These are phyloP conservation scores for Lyophyllum shimeji DNA, from an alignment of 768 basidiomycete genomes.

Conservation along the genomic window DNA sequence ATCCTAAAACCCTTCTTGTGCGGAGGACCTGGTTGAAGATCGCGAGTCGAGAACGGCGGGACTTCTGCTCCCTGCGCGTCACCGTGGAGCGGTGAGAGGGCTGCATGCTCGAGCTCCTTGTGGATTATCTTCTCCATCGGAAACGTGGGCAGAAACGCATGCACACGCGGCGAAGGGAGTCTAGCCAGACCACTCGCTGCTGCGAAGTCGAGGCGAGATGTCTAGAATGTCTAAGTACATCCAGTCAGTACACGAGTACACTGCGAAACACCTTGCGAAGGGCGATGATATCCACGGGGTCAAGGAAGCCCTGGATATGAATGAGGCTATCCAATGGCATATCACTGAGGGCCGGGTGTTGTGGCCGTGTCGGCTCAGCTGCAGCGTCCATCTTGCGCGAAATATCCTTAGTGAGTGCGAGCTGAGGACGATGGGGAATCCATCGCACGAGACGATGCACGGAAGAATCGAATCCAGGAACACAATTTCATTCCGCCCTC, in stretches of 20 bases:
- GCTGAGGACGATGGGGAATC: no score
- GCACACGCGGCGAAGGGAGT: background rate
- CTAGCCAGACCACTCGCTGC: no score
- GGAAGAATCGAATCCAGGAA: no score
- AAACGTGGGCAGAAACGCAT: no score
- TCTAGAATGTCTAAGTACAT: background rate
- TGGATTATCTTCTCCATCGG: background rate
- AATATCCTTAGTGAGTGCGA: no score
- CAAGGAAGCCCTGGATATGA: background rate
- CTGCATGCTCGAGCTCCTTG: background rate
- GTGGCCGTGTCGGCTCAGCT: no score
- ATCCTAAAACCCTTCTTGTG: background rate
- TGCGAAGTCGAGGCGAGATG: background rate
- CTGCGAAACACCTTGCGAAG: background rate
- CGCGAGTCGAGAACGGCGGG: background rate
- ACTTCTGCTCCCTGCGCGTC: background rate
- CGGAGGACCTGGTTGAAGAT: background rate
- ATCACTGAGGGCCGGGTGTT: background rate
- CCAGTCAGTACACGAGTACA: background rate
- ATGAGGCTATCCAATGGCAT: background rate
- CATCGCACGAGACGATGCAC: no score
- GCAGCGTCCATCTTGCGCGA: no score
- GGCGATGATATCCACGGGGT: background rate
- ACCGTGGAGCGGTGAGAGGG: background rate
- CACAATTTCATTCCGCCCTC: no score